Evolutionary conservation across 176 grass and related monocot species (phyloP), one percentile per base, ranked within the genome.

Genomic region (Raddia guianensis): DNA sequence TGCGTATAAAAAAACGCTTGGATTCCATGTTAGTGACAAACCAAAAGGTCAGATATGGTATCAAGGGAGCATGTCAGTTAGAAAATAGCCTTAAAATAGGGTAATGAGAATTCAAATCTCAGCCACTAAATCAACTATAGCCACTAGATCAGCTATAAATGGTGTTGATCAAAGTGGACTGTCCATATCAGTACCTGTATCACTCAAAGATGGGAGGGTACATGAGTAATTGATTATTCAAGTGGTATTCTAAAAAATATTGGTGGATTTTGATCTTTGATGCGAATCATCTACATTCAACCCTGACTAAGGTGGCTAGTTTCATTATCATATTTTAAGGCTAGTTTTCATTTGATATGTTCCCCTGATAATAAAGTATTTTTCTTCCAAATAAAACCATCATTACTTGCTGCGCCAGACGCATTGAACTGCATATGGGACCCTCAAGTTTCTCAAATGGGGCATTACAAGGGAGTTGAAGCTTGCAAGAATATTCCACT

Each of bases 381-480:
- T 60, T 19, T 48, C 4, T 11, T 49, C 16, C 56, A 45, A 81
- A 72, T 6, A 27, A 72, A 90, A 85, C 37, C 74, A 57, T 57
- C 74, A 75, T 76, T 87, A 99, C 96, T 80, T 99, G 96, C 58
- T 99, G 96, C 19, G 96, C 96, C 56, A 95, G 75, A 52, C 90
- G 96, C 72, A 90, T 93, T 56, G 96, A 99, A 83, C 82, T 91
- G 88, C 96, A 95, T 75, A 91, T 85, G 60, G 96, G 96, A 82
- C 96, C 96, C 85, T 93, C 92, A 70, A 99, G 92, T 60, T 91
- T 87, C 83, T 99, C 88, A 70, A 99, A 99, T 82, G 96, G 92
- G 61, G 96, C 96, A 88, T 99, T 99, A 80, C 96, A 99, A 44
- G 96, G 96, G 15, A 99, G 82, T 53, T 99, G 90, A 86, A 99